phyloP scores from a whole-genome alignment of 768 basidiomycete species.

The Hirschioporus abietinus region DNA sequence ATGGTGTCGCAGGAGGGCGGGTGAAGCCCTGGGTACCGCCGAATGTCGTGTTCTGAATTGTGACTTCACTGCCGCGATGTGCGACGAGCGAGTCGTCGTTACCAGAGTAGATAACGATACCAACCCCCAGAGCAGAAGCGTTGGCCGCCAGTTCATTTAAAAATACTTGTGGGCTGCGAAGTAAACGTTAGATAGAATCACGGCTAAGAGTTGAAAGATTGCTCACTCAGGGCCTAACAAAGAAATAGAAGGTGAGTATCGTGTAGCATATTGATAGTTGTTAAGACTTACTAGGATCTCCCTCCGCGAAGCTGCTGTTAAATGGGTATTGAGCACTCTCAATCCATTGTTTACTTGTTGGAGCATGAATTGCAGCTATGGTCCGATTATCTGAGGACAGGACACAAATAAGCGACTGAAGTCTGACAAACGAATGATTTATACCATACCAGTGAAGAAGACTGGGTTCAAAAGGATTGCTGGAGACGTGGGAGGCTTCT shows the following conservation, averaged over 20 bases:
- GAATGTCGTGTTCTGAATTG: conserved; percentile 66
- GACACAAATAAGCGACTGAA: background rate
- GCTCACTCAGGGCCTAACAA: background rate
- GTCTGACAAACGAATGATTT: background rate
- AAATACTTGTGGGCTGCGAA: conserved; percentile 53
- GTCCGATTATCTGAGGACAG: conserved; percentile 40
- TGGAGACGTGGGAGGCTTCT: background rate
- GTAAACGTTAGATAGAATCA: background rate
- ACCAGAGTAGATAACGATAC: conserved; percentile 58
- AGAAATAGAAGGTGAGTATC: background rate
- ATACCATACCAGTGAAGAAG: background rate
- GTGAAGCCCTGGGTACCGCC: conserved; percentile 75
- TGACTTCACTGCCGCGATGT: conserved; percentile 61
- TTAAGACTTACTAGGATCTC: conserved; percentile 1
- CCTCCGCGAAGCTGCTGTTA: conserved; percentile 15
- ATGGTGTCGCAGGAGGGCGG: conserved; percentile 59
- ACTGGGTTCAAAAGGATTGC: background rate
- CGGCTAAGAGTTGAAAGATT: background rate
- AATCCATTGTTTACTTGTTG: conserved; percentile 47
- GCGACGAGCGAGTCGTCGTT: conserved; percentile 66
- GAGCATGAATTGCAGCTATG: conserved; percentile 61
- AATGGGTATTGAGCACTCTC: conserved; percentile 30
- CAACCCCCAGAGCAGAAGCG: conserved; percentile 44
- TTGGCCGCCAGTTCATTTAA: conserved; percentile 63
- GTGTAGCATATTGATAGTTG: background rate